Conservation (phyloP, 2,329 filamentous ascomycete species). For the Endocalyx cinctus region DNA sequence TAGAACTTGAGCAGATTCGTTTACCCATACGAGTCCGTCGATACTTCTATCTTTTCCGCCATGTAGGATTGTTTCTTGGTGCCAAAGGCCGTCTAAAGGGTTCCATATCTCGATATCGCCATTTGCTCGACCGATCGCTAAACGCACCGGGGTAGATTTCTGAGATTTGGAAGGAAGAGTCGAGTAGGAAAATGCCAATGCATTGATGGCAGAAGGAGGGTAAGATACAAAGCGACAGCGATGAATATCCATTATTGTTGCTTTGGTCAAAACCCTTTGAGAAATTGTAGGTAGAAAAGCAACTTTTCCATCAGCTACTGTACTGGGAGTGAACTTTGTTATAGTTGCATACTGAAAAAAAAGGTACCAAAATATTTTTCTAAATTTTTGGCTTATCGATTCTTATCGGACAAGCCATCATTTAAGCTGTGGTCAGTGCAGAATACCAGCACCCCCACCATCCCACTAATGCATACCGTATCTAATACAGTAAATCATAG, state of each 20-base stretch:
- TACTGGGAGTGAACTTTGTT: too few species aligned
- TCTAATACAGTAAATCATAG: too few species aligned
- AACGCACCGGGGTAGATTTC: constrained; percentile 59
- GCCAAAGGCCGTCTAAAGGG: constrained; percentile 74
- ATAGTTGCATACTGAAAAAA: too few species aligned
- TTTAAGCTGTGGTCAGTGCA: too few species aligned
- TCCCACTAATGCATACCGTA: too few species aligned
- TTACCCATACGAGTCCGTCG: constrained; percentile 88
- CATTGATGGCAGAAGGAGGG: constrained; percentile 87
- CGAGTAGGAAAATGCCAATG: constrained; percentile 86
- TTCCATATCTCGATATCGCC: constrained; percentile 99
- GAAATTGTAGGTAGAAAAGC: too few species aligned
- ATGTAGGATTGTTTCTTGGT: constrained; percentile 80
- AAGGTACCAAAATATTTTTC: too few species aligned
- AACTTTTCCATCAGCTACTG: too few species aligned
- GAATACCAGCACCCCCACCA: too few species aligned
- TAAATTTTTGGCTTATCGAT: too few species aligned
- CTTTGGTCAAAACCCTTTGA: too few species aligned
- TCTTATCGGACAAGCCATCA: too few species aligned
- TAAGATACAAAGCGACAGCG: constrained; percentile 94
- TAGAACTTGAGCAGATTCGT: constrained; percentile 70
- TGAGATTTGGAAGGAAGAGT: constrained; percentile 39
- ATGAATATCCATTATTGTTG: constrained; percentile 78
- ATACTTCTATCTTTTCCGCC: constrained; percentile 83
- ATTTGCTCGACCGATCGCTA: constrained; percentile 88